A percentile compares a stretch with the other conserved stretches of the same genome.
phyloP scores from a whole-genome alignment of 2,329 filamentous ascomycete species.

The Tolypocladium guangdongense region DNA sequence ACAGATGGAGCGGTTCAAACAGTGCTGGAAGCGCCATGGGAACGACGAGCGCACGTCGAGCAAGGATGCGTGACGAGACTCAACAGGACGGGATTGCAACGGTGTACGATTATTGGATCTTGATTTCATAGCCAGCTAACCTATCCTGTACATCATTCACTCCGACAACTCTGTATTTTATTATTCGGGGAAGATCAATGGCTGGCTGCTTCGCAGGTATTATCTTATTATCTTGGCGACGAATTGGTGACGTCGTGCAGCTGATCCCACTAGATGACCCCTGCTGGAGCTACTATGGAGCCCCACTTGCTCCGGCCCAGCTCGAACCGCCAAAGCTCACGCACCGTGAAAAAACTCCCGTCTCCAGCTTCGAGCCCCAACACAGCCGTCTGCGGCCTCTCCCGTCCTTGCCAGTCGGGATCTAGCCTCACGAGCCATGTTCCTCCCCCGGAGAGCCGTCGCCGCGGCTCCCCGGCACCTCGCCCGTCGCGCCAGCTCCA shows the following conservation, averaged over 20 bases:
- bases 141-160: background rate
- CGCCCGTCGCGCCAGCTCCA: constrained; percentile 6
- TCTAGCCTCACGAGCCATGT: constrained; percentile 11
- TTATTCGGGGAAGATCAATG: too few relatives aligned
- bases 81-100: background rate
- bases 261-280: background rate
- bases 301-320: background rate
- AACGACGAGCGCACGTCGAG: constrained; percentile 74
- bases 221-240: too few relatives aligned
- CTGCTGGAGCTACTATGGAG: background rate
- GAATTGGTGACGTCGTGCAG: background rate
- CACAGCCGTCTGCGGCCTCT: background rate
- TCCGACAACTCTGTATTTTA: background rate
- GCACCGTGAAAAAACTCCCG: background rate
- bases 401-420: background rate
- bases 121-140: background rate
- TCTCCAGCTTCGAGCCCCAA: background rate
- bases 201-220: too few relatives aligned
- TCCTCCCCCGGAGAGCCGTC: constrained; percentile 13
- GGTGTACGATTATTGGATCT: background rate
- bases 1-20: constrained; percentile 81
- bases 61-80: constrained; percentile 45
- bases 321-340: background rate
- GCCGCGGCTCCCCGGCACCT: constrained; percentile 10
- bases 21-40: constrained; percentile 84